Evolutionary conservation across 768 basidiomycete species (phyloP).

Genomic region (Holtermanniella nyarrowii): DNA sequence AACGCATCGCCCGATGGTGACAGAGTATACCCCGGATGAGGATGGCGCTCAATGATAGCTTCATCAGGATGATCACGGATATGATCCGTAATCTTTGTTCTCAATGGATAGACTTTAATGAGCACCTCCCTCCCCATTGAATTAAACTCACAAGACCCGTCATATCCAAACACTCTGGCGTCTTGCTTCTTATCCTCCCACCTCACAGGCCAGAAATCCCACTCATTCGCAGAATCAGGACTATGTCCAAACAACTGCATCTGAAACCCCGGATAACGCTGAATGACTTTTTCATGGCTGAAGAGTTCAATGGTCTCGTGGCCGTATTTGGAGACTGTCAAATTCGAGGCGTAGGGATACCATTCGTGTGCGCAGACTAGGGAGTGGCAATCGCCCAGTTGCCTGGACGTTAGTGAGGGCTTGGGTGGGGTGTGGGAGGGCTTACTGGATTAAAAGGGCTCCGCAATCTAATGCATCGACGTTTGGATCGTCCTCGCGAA

Average conservation of each 20-base stretch:
- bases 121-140: not conserved
- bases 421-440: not conserved
- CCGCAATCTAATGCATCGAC: conserved; percentile 37
- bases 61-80: conserved; percentile 3
- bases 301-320: conserved; percentile 38
- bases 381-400: conserved; percentile 37
- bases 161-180: conserved; percentile 36
- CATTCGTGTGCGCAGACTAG: conserved; percentile 31
- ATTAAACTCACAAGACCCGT: conserved; percentile 32
- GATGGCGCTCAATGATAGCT: conserved; percentile 19
- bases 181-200: conserved; percentile 27
- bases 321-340: conserved; percentile 40
- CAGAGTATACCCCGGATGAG: conserved; percentile 34
- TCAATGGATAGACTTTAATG: conserved; percentile 30
- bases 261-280: conserved; percentile 20
- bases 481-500: conserved; percentile 27
- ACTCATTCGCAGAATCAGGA: conserved; percentile 38
- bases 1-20: conserved; percentile 9
- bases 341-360: conserved; percentile 36
- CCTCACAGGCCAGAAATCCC: conserved; percentile 36
- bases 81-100: conserved; percentile 27
- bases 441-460: conserved; percentile 36
- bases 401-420: conserved; percentile 14
- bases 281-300: conserved; percentile 17
- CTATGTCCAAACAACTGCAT: conserved; percentile 38